Evolutionary conservation across 177 flowering plant species (phyloP), one percentile per base, ranked within the genome.

Genomic region (Vitis hybrid): DNA sequence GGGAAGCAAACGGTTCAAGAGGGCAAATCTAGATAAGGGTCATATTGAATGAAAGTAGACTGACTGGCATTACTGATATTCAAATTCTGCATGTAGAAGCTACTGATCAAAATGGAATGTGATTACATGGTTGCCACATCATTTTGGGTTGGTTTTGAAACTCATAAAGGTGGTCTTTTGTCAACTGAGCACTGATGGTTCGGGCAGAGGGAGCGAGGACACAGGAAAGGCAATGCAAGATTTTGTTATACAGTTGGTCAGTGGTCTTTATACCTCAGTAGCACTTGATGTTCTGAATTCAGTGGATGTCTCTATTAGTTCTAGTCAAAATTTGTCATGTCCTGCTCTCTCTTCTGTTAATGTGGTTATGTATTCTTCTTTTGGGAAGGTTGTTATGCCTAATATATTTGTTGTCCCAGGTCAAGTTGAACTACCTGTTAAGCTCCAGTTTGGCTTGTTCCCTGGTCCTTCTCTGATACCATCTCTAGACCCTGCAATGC

Each of bases 401-500:
- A 51, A 78, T 19, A 77, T 80, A 69, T 67, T 90, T 73, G 65
- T 84, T 72, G 75, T 64, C 74, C 66, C 71, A 13, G 79, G 68
- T 72, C 90, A 80, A 61, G 69, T 77, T 56, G 98, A 91, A 62
- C 67, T 73, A 57, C 91, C 97, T 15, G 79, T 88, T 65, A 83
- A 87, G 72, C 85, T 90, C 73, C 99, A 90, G 76, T 92, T 92
- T 85, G 97, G 99, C 67, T 82, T 94, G 51, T 94, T 94, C 73
- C 86, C 94, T 66, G 96, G 97, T 56, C 97, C 94, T 62, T 83
- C 99, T 63, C 69, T 93, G 78, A 89, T 93, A 70, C 96, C 97
- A 70, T 88, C 99, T 66, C 97, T 94, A 15, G 88, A 93, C 70
- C 98, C 96, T 56, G 93, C 99, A 30, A 91, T 95, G 80, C 98